phyloP scores from a whole-genome alignment of 2,329 filamentous ascomycete species.

The Ophiostoma montium region DNA sequence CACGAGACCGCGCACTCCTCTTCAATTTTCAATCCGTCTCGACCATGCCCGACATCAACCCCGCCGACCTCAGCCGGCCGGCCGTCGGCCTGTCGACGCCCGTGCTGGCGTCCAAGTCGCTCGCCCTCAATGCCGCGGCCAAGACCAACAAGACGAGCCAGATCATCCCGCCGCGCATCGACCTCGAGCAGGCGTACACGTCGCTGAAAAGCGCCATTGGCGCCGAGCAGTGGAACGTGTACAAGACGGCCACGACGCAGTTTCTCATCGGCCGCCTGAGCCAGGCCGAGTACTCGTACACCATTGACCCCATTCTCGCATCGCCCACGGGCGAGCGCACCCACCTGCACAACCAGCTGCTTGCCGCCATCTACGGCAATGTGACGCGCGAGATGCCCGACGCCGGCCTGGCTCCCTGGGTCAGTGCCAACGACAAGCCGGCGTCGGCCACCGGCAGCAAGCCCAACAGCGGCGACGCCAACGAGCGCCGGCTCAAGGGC shows the following conservation, averaged over 20 bases:
- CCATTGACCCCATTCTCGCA: slow-evolving; percentile 45
- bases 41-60: slow-evolving; percentile 55
- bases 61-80: slow-evolving; percentile 51
- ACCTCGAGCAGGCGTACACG: slow-evolving; percentile 51
- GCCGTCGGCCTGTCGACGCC: slow-evolving; percentile 44
- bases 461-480: slow-evolving; percentile 49
- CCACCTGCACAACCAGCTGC: slow-evolving; percentile 54
- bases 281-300: slow-evolving; percentile 43
- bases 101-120: slow-evolving; percentile 41
- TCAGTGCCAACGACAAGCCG: slow-evolving; percentile 57
- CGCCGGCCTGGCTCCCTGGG: slow-evolving; percentile 53
- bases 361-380: slow-evolving; percentile 54
- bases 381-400: slow-evolving; percentile 56
- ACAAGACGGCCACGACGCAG: slow-evolving; percentile 48
- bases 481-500: slow-evolving; percentile 50
- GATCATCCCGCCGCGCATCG: slow-evolving; percentile 50
- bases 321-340: slow-evolving; percentile 39
- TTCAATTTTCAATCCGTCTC: no score
- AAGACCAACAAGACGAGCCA: slow-evolving; percentile 47
- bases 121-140: slow-evolving; percentile 35
- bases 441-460: slow-evolving; percentile 42
- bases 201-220: slow-evolving; percentile 45
- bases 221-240: slow-evolving; percentile 46
- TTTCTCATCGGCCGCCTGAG: slow-evolving; percentile 52
- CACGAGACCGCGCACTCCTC: no score